Percentiles rank a stretch among this genome's conserved stretches.
These are phyloP conservation scores for Hygrophorus pudorinus DNA, from an alignment of 768 basidiomycete genomes.

Conservation along the genomic window DNA sequence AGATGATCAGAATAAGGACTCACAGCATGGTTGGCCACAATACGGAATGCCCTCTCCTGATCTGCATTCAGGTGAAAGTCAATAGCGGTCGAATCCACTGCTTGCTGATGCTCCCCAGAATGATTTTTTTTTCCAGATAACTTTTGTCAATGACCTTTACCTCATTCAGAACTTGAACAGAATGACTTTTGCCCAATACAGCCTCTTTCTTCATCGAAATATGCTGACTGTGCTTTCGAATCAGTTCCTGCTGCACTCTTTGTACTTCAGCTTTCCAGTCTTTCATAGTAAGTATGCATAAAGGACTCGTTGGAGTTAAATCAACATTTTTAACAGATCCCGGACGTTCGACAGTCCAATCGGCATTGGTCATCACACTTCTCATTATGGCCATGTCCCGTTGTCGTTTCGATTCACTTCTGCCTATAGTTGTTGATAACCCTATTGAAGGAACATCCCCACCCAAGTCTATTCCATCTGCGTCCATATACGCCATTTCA, in stretches of 20 bases:
- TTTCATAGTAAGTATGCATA: not conserved
- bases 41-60: slow-evolving; percentile 17
- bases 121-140: not conserved
- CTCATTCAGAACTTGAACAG: slow-evolving; percentile 1
- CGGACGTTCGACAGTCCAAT: not conserved
- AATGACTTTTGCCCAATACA: too few species aligned
- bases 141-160: too few species aligned
- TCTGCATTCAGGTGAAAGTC: slow-evolving; percentile 11
- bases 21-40: too few species aligned
- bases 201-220: not conserved
- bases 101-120: slow-evolving; percentile 7
- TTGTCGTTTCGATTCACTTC: not conserved
- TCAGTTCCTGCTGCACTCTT: not conserved
- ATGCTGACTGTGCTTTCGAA: not conserved
- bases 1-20: too few species aligned
- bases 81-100: slow-evolving; percentile 1
- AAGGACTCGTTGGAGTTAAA: too few species aligned
- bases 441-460: too few species aligned
- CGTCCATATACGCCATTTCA: not conserved
- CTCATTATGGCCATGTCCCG: too few species aligned
- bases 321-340: not conserved
- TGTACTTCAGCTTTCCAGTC: not conserved
- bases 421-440: not conserved
- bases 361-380: too few species aligned
- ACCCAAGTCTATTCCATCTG: not conserved